Percentiles rank a stretch among this genome's conserved stretches.
phyloP scores from a whole-genome alignment of 169 alveolate genomes.

The Plasmodium berghei region DNA sequence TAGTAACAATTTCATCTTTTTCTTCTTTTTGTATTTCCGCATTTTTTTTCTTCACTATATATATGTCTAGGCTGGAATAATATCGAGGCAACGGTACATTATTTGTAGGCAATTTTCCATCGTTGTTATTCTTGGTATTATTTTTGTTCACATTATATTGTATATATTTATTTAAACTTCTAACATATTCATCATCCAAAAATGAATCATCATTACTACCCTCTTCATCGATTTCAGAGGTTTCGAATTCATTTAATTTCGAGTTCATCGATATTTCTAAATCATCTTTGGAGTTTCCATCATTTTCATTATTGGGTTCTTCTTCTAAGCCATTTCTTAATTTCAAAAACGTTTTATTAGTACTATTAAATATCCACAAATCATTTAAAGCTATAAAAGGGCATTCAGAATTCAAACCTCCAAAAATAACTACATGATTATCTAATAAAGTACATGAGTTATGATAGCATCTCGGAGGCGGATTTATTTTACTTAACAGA shows the following conservation, averaged over 20 bases:
- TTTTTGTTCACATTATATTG: background rate
- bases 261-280: background rate
- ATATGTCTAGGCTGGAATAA: slow-evolving; percentile 60
- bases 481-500: slow-evolving; percentile 34
- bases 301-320: background rate
- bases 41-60: slow-evolving; percentile 15
- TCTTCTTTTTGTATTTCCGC: background rate
- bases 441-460: slow-evolving; percentile 54
- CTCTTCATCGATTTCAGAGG: slow-evolving; percentile 18
- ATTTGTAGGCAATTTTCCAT: background rate
- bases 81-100: slow-evolving; percentile 58
- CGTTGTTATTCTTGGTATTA: background rate
- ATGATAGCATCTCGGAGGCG: slow-evolving; percentile 52
- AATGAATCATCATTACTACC: slow-evolving; percentile 30
- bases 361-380: slow-evolving; percentile 61
- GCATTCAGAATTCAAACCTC: slow-evolving; percentile 50
- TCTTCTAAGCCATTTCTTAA: slow-evolving; percentile 12
- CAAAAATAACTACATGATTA: slow-evolving; percentile 61
- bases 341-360: slow-evolving; percentile 54
- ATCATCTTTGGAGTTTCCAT: background rate
- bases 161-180: slow-evolving; percentile 38
- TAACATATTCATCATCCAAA: slow-evolving; percentile 30
- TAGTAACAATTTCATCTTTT: slow-evolving; percentile 14
- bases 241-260: background rate
- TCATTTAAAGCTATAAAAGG: slow-evolving; percentile 68